Base-by-base conservation (phyloP, 1,139 yeast genomes). In the Petasospora rhodanensis region DNA sequence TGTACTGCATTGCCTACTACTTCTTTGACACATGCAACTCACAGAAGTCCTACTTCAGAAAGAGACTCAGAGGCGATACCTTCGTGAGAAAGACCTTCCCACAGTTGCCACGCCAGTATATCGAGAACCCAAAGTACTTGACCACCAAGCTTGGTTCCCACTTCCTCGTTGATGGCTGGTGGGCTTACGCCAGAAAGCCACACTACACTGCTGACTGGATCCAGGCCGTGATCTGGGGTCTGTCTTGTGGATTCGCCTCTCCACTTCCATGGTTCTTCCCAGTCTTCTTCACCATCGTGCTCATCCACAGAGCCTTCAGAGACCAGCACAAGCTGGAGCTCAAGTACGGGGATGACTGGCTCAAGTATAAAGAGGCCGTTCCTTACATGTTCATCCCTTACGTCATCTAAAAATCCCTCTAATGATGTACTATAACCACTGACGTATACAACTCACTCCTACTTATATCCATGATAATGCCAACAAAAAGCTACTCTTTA, bases 261-360 rank as follows among this genome's bases (percentile, higher is more conserved):
- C 85, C 91, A 32, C 76, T 91, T 67, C 96, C 96, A 28, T 91
- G 95, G 91, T 91, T 91, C 64, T 91, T 83, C 76, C 97, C 98
- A 3, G 64, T 70, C 22, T 91, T 91, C 67, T 91, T 87, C 74
- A 74, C 87, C 43, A 66, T 80, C 49, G 96, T 87, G 43, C 75
- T 91, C 57, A 61, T 81, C 32, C 98, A 91, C 61, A 80, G 98
- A 61, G 87, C 95, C 23, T 59, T 66, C 45, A 80, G 98, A 63
- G 98, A 91, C 63, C 74, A 79, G 46, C 72, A 76, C 47, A 86
- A 91, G 61, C 86, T 96, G 61, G 73, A 69, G 48, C 71, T 64
- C 58, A 91, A 91, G 66, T 91, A 91, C 54, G 97, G 97, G 29
- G 79, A 75, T 32, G 98, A 91, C 61, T 91, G 97, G 97, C 83